Base-by-base conservation (phyloP, 305 asterid species). In the Fraxinus angustifolia region DNA sequence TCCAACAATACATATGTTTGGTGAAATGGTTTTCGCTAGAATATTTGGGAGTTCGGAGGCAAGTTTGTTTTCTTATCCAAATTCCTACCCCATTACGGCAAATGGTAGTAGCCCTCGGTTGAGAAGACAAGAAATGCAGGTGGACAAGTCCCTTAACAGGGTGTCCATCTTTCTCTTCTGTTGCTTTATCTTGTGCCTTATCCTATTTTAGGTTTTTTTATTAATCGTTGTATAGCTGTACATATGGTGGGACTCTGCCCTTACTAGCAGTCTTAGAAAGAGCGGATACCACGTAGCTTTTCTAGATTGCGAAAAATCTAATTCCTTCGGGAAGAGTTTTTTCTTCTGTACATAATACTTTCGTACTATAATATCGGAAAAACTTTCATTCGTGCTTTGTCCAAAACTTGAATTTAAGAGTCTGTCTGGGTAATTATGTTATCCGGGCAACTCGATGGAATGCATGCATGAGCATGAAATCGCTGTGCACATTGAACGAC, bases 131-230 rank as follows among this genome's bases (percentile, higher is more conserved):
- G 88, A 87, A 80, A 79, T 86, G 83, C 91, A 92, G 89, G 74
- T 89, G 82, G 98, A 91, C 35, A 94, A 89, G 88, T 92, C 97
- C n/a, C 94, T 94, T 2, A 84, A 93, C 88, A 89, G 97, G 84
- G 83, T 93, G 36, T 87, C 88, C 71, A 88, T 89, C 85, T 94
- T 94, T 84, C 91, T 94, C 45, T 84, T 88, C 84, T 91, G 92
- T 87, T 91, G 97, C 89, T 79, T 89, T 77, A 79, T 87, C 31
- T 78, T 93, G 70, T 94, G 98, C 91, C 97, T 94, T 75, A 73
- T 94, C 81, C 87, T 93, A 77, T 94, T 94, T 82, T 94, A 86
- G 89, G 42, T 82, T 72, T 60, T 60, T 17, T n/a, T 23, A 14
- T 10, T 50, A 60, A 17, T 65, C 71, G 60, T 35, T 86, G 88